Evolutionary conservation across 768 basidiomycete genomes (phyloP).

Genomic region (Pholiota microspora): DNA sequence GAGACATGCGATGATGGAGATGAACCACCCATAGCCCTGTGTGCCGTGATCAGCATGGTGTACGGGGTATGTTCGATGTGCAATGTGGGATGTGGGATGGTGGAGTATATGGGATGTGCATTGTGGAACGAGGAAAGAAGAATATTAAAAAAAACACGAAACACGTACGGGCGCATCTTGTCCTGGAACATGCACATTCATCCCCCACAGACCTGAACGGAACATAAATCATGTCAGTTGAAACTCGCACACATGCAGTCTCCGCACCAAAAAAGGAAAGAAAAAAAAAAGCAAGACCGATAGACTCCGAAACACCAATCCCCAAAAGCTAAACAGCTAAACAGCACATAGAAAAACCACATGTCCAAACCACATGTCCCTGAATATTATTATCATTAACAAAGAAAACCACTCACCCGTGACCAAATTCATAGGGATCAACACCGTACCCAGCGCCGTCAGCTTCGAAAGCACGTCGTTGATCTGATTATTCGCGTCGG

Average conservation of each 20-base stretch:
- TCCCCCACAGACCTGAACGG: slow-evolving; percentile 82
- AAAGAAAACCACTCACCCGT: slow-evolving; percentile 55
- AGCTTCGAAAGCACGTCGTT: slow-evolving; percentile 98
- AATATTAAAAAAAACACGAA: neutral
- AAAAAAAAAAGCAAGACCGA: neutral
- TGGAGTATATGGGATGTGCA: too few species aligned
- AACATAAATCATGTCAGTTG: neutral
- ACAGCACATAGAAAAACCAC: too few species aligned
- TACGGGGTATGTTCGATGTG: too few species aligned
- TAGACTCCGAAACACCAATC: neutral
- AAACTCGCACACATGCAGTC: too few species aligned
- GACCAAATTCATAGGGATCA: slow-evolving; percentile 96
- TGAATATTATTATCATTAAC: too few species aligned
- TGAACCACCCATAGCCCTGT: slow-evolving; percentile 77
- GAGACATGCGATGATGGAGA: slow-evolving; percentile 78
- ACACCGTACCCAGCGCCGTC: slow-evolving; percentile 95
- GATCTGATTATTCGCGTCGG: slow-evolving; percentile 99
- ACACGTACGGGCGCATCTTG: slow-evolving; percentile 61
- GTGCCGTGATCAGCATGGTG: neutral
- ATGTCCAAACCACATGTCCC: too few species aligned
- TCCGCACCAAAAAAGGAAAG: too few species aligned
- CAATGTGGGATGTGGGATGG: too few species aligned
- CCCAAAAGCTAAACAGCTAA: neutral
- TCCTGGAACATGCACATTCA: slow-evolving; percentile 98
- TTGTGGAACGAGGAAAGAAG: too few species aligned